Percentiles rank a stretch among this genome's conserved stretches.
Evolutionary conservation across 2,329 filamentous ascomycete genomes (phyloP).

Genomic region (Diplodia scrobiculata): DNA sequence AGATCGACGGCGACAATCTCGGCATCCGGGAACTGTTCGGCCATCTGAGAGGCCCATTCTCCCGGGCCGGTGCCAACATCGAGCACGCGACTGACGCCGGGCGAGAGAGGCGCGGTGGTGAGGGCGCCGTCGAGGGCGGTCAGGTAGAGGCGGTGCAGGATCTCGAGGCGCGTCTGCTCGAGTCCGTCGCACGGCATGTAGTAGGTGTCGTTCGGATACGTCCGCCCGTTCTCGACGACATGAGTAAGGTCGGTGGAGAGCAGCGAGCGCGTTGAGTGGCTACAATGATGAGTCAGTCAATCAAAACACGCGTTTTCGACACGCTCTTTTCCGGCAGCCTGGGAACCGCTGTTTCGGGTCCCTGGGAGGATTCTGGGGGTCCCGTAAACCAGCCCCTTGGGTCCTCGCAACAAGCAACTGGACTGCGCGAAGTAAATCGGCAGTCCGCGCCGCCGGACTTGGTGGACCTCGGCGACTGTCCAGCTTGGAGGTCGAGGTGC

Average conservation of each 20-base stretch:
- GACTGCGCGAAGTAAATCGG: background rate
- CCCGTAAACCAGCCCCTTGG: constrained; percentile 4
- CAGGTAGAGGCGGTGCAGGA: constrained; percentile 65
- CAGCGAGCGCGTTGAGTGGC: constrained; percentile 43
- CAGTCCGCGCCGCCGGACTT: background rate
- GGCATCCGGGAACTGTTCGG: constrained; percentile 46
- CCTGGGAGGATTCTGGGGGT: constrained; percentile 13
- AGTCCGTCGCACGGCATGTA: constrained; percentile 68
- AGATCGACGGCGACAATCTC: constrained; percentile 56
- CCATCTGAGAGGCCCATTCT: constrained; percentile 55
- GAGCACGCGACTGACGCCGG: constrained; percentile 38
- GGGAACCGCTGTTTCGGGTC: constrained; percentile 23
- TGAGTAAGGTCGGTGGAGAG: constrained; percentile 57
- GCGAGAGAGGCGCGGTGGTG: constrained; percentile 41
- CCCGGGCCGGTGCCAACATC: constrained; percentile 54
- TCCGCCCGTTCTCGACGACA: constrained; percentile 62
- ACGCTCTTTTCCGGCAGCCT: constrained; percentile 13
- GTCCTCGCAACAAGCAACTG: background rate
- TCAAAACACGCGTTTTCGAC: background rate
- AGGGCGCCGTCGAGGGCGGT: constrained; percentile 42
- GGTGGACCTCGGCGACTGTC: background rate
- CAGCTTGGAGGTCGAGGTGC: background rate
- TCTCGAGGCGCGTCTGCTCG: constrained; percentile 64
- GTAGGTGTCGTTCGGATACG: constrained; percentile 63
- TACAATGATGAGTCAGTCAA: constrained; percentile 19